A percentile compares a stretch with the other conserved stretches of the same genome.
Conservation (phyloP, 768 basidiomycete genomes). For the Lactarius quietus region DNA sequence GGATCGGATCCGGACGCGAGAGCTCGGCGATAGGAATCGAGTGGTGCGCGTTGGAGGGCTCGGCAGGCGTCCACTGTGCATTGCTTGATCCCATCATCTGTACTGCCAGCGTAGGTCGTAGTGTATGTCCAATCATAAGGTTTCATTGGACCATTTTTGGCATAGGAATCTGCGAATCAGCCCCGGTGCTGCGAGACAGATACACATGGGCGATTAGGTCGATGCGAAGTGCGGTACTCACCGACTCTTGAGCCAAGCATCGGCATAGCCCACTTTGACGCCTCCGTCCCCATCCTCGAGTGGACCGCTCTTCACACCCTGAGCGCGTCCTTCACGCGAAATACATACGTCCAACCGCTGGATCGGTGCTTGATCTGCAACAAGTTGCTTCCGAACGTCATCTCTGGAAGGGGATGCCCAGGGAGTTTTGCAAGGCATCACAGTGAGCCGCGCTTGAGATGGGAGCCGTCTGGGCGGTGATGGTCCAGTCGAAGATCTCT, state of each 20-base stretch:
- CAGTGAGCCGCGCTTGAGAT: too few relatives aligned
- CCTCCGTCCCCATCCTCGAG: too few relatives aligned
- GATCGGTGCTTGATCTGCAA: too few relatives aligned
- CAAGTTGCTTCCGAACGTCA: too few relatives aligned
- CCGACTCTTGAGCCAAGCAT: constrained; percentile 68
- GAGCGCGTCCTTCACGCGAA: too few relatives aligned
- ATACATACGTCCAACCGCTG: too few relatives aligned
- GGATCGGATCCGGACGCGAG: constrained; percentile 86
- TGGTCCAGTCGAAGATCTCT: too few relatives aligned
- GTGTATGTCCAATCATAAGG: constrained; percentile 99
- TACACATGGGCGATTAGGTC: background rate
- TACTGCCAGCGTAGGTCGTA: constrained; percentile 74
- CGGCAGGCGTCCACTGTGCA: constrained; percentile 49
- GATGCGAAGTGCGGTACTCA: constrained; percentile 34
- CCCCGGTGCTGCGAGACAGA: constrained; percentile 64
- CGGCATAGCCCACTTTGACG: too few relatives aligned
- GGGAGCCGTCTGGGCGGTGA: too few relatives aligned
- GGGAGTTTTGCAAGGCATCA: too few relatives aligned
- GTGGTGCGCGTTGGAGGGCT: constrained; percentile 61
- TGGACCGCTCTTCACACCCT: too few relatives aligned
- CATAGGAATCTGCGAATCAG: constrained; percentile 59
- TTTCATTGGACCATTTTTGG: constrained; percentile 73
- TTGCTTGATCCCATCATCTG: constrained; percentile 26
- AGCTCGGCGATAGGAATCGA: constrained; percentile 81
- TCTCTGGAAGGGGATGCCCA: too few relatives aligned